These are phyloP conservation scores for Lipomyces kockii DNA, from an alignment of 805 yeast genomes.

Conservation along the genomic window DNA sequence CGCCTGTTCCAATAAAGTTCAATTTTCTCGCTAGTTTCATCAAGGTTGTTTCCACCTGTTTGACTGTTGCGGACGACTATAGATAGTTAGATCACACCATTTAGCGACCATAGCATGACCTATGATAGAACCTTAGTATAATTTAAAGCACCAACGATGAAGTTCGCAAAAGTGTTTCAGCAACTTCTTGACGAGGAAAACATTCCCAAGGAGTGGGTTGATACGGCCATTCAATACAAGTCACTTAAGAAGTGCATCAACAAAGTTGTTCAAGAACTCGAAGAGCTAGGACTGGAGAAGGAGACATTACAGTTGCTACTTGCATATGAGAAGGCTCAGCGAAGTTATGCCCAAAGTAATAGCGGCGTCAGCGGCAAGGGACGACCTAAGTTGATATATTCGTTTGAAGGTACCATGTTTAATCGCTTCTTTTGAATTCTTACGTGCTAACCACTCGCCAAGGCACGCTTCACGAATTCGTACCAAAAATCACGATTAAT, in stretches of 20 bases:
- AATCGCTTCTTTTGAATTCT: background rate
- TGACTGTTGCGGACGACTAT: too few species aligned
- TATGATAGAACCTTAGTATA: background rate
- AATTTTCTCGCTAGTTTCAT: too few species aligned
- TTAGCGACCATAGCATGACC: too few species aligned
- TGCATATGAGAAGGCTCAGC: conserved; percentile 38
- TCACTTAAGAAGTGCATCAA: conserved; percentile 69
- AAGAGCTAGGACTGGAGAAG: conserved; percentile 59
- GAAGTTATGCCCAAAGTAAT: conserved; percentile 7
- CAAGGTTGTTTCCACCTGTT: too few species aligned
- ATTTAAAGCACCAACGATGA: conserved; percentile 53
- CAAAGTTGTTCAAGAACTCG: conserved; percentile 66
- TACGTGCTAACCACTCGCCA: background rate
- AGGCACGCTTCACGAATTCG: conserved; percentile 36
- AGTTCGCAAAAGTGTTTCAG: conserved; percentile 74
- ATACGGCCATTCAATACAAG: conserved; percentile 72
- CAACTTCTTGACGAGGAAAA: conserved; percentile 63
- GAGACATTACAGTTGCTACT: conserved; percentile 45
- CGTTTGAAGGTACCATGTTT: conserved; percentile 34
- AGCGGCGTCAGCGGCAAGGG: background rate
- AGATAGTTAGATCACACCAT: too few species aligned
- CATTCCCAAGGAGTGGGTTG: conserved; percentile 70
- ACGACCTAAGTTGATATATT: conserved; percentile 31
- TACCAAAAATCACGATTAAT: conserved; percentile 39
- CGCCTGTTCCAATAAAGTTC: too few species aligned